phyloP scores from a whole-genome alignment of 1,284 basidiomycete species.

The Ceratorhiza oryzae-sativae region DNA sequence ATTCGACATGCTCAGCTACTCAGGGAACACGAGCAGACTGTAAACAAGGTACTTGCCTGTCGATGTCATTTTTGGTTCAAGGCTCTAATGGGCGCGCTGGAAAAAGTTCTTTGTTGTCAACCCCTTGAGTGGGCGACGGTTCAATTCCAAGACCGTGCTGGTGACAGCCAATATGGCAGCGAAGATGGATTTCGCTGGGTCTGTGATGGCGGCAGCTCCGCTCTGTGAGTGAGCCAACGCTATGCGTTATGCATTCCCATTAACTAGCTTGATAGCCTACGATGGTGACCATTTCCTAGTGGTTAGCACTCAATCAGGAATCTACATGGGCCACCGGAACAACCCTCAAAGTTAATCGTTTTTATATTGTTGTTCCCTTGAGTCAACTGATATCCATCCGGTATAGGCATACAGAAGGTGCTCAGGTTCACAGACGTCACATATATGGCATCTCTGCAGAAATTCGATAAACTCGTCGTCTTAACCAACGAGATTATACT shows the following conservation, averaged over 20 bases:
- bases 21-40: slow-evolving; percentile 66
- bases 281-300: slow-evolving; percentile 63
- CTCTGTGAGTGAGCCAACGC: slow-evolving; percentile 61
- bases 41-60: slow-evolving; percentile 65
- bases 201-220: slow-evolving; percentile 62
- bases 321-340: slow-evolving; percentile 65
- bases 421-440: slow-evolving; percentile 59
- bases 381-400: not conserved
- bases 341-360: slow-evolving; percentile 2
- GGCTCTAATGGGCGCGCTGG: slow-evolving; percentile 9
- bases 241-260: not conserved
- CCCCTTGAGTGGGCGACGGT: slow-evolving; percentile 64
- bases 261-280: slow-evolving; percentile 51
- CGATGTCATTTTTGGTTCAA: not conserved
- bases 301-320: slow-evolving; percentile 66
- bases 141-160: slow-evolving; percentile 57
- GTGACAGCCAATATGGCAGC: slow-evolving; percentile 46
- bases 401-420: slow-evolving; percentile 63
- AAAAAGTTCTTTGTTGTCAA: slow-evolving; percentile 69
- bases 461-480: slow-evolving; percentile 71
- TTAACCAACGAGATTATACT: slow-evolving; percentile 64
- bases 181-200: slow-evolving; percentile 60
- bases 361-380: not conserved
- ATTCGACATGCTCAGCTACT: slow-evolving; percentile 68
- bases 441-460: slow-evolving; percentile 63